Evolutionary conservation across 2,329 filamentous ascomycete species (phyloP).

Genomic region (Cytospora piceicola): DNA sequence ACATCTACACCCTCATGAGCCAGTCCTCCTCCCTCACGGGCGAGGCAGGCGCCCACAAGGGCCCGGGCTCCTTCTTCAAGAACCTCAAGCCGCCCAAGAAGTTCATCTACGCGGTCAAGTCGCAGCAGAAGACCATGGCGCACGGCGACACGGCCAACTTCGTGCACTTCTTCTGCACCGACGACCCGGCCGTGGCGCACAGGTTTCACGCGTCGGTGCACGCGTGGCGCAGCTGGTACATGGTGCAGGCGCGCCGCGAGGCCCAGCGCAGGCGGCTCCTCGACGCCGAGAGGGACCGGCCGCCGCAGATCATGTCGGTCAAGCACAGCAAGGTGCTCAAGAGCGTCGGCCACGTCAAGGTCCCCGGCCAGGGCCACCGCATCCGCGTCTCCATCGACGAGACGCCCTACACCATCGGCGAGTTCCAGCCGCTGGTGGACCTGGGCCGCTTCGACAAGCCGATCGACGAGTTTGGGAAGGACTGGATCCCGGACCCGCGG

Average conservation of each 20-base stretch:
- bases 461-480: slow-evolving; percentile 54
- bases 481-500: slow-evolving; percentile 40
- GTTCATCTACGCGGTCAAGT: slow-evolving; percentile 86
- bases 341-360: slow-evolving; percentile 38
- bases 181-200: slow-evolving; percentile 69
- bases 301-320: slow-evolving; percentile 38
- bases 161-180: slow-evolving; percentile 88
- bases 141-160: slow-evolving; percentile 85
- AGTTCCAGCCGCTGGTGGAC: slow-evolving; percentile 70
- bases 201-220: slow-evolving; percentile 75
- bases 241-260: slow-evolving; percentile 59
- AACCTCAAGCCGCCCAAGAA: slow-evolving; percentile 83
- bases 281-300: slow-evolving; percentile 34
- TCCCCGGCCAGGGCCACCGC: slow-evolving; percentile 39
- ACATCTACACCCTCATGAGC: slow-evolving; percentile 77
- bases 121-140: slow-evolving; percentile 83
- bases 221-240: slow-evolving; percentile 88
- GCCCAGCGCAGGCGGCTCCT: slow-evolving; percentile 37
- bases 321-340: slow-evolving; percentile 38
- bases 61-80: slow-evolving; percentile 44
- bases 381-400: slow-evolving; percentile 51
- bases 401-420: slow-evolving; percentile 65
- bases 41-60: slow-evolving; percentile 63
- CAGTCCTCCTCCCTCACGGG: slow-evolving; percentile 1
- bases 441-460: slow-evolving; percentile 61